Base-by-base conservation (phyloP, 768 basidiomycete species). In the Trametes maxima region DNA sequence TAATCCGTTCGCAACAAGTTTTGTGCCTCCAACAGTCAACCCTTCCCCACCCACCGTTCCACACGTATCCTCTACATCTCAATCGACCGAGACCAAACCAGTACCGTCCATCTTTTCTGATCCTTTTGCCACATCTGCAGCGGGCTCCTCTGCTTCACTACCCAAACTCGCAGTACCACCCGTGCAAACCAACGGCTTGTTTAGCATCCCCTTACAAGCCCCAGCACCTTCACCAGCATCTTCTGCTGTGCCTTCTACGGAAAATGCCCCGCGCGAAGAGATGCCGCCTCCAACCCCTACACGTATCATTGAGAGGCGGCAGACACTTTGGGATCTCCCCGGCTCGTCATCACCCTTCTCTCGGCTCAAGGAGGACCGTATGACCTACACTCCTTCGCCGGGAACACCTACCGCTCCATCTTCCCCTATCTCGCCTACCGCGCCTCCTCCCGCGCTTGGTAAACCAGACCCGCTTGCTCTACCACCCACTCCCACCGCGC, bases 401-500 rank as follows among this genome's bases (percentile, higher is more conserved):
- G 62, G 62, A 2, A 46, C 42, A 3, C 50, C 54, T 1, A 36
- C 54, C 5, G 56, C 36, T 5, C 55, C 70, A 2, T 59, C 54
- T n/a, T 57, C 59, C 0, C 62, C 55, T 8, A 54, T 67, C 10
- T 64, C 68, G 21, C 68, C 70, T 0, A 51, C 62, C 11, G 58
- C 60, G 3, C 47, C 55, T 3, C 68, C 71, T 21, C 75, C 75
- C 21, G 66, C 67, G 16, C 44, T 69, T 12, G 54, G 45, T 37
- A 73, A 68, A 40, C 43, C 67, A 0, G 61, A 66, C 17, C 71
- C 70, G 1, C 54, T 75, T 10, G 62, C 70, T 8, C 64, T 76
- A 3, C 75, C 75, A 0, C 69, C 72, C 16, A 76, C 75, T 0
- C 74, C 74, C 6, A 74, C 74, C 1, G 66, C 59, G 17, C 47